Percentiles rank a stretch among this genome's conserved stretches.
These are phyloP conservation scores for Tetramitus jugosus DNA, from an alignment of 208 protist genomes.

Conservation along the genomic window DNA sequence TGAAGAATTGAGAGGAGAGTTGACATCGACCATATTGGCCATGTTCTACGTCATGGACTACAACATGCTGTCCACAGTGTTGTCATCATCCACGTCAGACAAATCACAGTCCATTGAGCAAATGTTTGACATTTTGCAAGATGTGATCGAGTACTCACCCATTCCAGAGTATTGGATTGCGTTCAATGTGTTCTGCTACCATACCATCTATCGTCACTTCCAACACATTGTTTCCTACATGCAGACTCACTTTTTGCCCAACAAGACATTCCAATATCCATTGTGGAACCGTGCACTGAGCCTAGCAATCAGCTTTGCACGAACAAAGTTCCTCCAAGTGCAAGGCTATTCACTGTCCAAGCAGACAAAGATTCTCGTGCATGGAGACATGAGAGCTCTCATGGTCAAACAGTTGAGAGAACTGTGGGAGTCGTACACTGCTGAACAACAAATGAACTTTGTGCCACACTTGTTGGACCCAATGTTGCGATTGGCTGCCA, in stretches of 20 bases:
- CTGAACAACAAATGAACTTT: background rate
- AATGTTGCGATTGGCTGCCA: background rate
- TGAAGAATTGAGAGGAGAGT: background rate
- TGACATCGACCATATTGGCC: background rate
- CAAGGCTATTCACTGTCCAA: slow-evolving; percentile 17
- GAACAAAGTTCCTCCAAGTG: no score
- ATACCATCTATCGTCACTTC: no score
- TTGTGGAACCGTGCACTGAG: no score
- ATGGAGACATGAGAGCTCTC: slow-evolving; percentile 4
- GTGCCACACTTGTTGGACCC: background rate
- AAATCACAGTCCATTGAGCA: background rate
- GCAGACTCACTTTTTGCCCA: no score
- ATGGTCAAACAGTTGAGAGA: background rate
- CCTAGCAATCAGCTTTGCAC: no score
- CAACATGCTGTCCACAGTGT: background rate
- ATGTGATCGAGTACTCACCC: background rate
- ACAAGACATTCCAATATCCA: no score
- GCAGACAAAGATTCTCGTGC: background rate
- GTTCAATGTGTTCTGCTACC: background rate
- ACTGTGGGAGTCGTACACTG: background rate
- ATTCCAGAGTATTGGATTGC: slow-evolving; percentile 22
- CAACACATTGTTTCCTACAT: no score
- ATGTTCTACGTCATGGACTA: background rate
- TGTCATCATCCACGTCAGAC: background rate
- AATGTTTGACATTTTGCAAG: background rate